These are phyloP conservation scores for Coemansia sp. DNA, from an alignment of 192 early-diverging fungal species.

Conservation along the genomic window DNA sequence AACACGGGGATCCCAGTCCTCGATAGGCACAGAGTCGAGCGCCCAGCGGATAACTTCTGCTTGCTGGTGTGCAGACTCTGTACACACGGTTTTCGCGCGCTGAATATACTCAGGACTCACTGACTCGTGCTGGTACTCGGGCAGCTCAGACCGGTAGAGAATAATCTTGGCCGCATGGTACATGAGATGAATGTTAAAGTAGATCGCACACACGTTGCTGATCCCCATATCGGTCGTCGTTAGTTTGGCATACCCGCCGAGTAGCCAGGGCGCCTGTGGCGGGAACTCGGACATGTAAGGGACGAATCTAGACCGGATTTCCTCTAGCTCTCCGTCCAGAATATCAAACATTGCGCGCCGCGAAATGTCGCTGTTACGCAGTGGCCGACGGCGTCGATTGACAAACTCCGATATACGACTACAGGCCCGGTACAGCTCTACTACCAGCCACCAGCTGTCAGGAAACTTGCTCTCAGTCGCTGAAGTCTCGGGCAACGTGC, in stretches of 20 bases:
- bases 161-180: constrained; percentile 57
- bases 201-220: constrained; percentile 29
- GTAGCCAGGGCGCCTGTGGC: constrained; percentile 37
- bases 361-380: constrained; percentile 39
- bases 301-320: constrained; percentile 34
- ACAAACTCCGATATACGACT: constrained; percentile 53
- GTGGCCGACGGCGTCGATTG: constrained; percentile 48
- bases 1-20: constrained; percentile 55
- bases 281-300: constrained; percentile 46
- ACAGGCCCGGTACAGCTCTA: constrained; percentile 49
- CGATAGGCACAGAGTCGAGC: constrained; percentile 44
- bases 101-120: constrained; percentile 30
- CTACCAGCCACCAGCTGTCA: constrained; percentile 47
- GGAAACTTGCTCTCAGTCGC: constrained; percentile 16
- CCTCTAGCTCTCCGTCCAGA: constrained; percentile 48
- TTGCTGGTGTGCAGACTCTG: constrained; percentile 51
- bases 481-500: constrained; percentile 23
- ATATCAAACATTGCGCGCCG: constrained; percentile 53
- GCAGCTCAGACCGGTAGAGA: constrained; percentile 55
- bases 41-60: constrained; percentile 55
- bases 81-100: constrained; percentile 48
- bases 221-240: constrained; percentile 18
- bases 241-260: constrained; percentile 27
- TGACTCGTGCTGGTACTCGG: constrained; percentile 48
- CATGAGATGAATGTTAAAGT: constrained; percentile 51